A percentile compares a stretch with the other conserved stretches of the same genome.
phyloP scores from a whole-genome alignment of 1,284 basidiomycete genomes.

The Thelephora terrestris region DNA sequence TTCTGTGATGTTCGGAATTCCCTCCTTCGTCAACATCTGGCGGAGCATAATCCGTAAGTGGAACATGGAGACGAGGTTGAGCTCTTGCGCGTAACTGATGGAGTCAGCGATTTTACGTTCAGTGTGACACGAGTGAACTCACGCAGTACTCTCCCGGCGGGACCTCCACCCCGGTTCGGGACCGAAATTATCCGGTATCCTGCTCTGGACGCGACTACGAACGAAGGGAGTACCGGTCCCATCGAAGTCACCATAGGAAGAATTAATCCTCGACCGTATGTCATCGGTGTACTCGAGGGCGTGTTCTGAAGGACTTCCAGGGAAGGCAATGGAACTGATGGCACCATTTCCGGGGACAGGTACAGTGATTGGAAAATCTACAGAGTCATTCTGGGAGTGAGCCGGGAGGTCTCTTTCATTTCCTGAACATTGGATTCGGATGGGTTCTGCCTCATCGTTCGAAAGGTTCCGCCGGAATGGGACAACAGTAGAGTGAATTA shows the following conservation, averaged over 20 bases:
- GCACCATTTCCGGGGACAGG: constrained; percentile 39
- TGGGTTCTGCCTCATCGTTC: constrained; percentile 65
- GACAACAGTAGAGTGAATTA: constrained; percentile 50
- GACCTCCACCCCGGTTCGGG: constrained; percentile 69
- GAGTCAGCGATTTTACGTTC: background rate
- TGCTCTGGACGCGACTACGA: constrained; percentile 71
- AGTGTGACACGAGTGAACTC: constrained; percentile 20
- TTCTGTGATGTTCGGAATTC: constrained; percentile 67
- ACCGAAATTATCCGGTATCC: constrained; percentile 44
- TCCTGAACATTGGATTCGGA: constrained; percentile 30
- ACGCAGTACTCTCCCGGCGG: constrained; percentile 76
- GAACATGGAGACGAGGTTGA: constrained; percentile 77
- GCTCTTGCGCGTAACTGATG: constrained; percentile 65
- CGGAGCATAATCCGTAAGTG: constrained; percentile 84
- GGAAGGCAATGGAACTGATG: constrained; percentile 71
- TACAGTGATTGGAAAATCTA: constrained; percentile 43
- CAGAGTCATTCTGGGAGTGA: constrained; percentile 37
- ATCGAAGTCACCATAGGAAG: constrained; percentile 55
- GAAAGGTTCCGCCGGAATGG: constrained; percentile 75
- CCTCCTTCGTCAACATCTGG: constrained; percentile 74
- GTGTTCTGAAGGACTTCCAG: constrained; percentile 64
- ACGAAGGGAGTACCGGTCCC: constrained; percentile 57
- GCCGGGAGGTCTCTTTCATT: constrained; percentile 35
- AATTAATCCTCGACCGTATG: constrained; percentile 47
- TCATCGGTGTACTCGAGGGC: constrained; percentile 19